A percentile compares a stretch with the other conserved stretches of the same genome.
These are phyloP conservation scores for Syzygium jambos DNA, from an alignment of 345 rosid species.

Conservation along the genomic window DNA sequence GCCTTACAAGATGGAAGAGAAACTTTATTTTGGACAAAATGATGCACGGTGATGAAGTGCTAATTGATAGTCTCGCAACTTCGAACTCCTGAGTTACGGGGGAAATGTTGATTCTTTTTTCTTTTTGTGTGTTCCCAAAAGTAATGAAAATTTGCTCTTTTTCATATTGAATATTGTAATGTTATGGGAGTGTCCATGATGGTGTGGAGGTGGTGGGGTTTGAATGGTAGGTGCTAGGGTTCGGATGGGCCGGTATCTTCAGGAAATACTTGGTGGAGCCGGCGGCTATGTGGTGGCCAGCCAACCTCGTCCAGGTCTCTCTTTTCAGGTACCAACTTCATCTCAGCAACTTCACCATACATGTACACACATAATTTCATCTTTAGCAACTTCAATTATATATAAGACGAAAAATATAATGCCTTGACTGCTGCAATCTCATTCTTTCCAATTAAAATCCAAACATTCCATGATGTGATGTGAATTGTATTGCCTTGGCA, in stretches of 20 bases:
- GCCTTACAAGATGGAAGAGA: neutral
- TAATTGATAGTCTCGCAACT: neutral
- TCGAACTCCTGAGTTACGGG: no score
- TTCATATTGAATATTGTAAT: neutral
- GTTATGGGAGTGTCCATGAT: neutral
- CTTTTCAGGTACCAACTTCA: slow-evolving; percentile 55
- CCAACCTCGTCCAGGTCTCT: slow-evolving; percentile 96
- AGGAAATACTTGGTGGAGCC: slow-evolving; percentile 89
- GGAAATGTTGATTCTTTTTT: neutral
- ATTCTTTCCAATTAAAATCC: neutral
- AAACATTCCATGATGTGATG: neutral
- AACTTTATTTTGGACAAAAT: neutral
- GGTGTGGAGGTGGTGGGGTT: slow-evolving; percentile 1
- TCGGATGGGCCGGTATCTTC: slow-evolving; percentile 98
- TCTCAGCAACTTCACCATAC: neutral
- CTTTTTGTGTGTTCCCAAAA: neutral
- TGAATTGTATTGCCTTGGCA: neutral
- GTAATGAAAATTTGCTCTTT: neutral
- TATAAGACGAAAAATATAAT: neutral
- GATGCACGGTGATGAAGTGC: neutral
- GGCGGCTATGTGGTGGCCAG: slow-evolving; percentile 99
- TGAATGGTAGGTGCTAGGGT: slow-evolving; percentile 88
- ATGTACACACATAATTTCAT: neutral
- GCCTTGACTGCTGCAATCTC: no score
- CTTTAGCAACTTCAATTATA: rapidly evolving